phyloP scores from a whole-genome alignment of 2,329 filamentous ascomycete genomes.

The Epichloe elymi region DNA sequence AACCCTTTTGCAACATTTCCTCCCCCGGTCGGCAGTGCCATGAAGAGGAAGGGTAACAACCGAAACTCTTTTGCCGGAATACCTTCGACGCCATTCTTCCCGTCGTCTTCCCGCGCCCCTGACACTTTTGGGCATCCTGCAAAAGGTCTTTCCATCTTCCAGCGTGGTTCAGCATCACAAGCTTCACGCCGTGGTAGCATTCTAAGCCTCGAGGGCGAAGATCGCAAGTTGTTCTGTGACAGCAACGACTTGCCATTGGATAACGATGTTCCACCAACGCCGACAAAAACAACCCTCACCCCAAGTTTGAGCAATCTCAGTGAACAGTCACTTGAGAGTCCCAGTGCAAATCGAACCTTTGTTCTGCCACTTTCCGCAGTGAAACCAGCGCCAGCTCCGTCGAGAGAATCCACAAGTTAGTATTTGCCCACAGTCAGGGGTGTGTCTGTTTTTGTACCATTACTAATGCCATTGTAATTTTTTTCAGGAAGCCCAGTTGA shows the following conservation, averaged over 20 bases:
- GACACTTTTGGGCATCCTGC: slow-evolving; percentile 41
- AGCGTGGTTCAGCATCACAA: slow-evolving; percentile 34
- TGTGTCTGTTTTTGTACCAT: slow-evolving; percentile 6
- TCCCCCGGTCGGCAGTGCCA: slow-evolving; percentile 42
- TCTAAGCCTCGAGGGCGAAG: slow-evolving; percentile 68
- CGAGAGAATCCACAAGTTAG: slow-evolving; percentile 33
- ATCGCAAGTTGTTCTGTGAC: slow-evolving; percentile 37
- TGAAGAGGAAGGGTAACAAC: slow-evolving; percentile 48
- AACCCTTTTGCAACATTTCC: slow-evolving; percentile 57
- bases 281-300: slow-evolving; percentile 57
- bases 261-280: slow-evolving; percentile 76
- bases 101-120: slow-evolving; percentile 34
- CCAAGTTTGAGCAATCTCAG: slow-evolving; percentile 27
- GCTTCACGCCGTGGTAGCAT: slow-evolving; percentile 52
- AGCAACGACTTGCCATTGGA: slow-evolving; percentile 16
- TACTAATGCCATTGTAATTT: background rate
- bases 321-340: slow-evolving; percentile 30
- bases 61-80: slow-evolving; percentile 59
- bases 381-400: slow-evolving; percentile 13
- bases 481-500: slow-evolving; percentile 47
- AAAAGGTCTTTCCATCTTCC: slow-evolving; percentile 54
- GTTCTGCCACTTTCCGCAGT: slow-evolving; percentile 28
- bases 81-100: slow-evolving; percentile 71
- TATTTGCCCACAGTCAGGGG: slow-evolving; percentile 10
- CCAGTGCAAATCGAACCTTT: slow-evolving; percentile 33